Evolutionary conservation across 495 filamentous ascomycete genomes (phyloP), one percentile per base, ranked within the genome.

Genomic region (Podospora comata): DNA sequence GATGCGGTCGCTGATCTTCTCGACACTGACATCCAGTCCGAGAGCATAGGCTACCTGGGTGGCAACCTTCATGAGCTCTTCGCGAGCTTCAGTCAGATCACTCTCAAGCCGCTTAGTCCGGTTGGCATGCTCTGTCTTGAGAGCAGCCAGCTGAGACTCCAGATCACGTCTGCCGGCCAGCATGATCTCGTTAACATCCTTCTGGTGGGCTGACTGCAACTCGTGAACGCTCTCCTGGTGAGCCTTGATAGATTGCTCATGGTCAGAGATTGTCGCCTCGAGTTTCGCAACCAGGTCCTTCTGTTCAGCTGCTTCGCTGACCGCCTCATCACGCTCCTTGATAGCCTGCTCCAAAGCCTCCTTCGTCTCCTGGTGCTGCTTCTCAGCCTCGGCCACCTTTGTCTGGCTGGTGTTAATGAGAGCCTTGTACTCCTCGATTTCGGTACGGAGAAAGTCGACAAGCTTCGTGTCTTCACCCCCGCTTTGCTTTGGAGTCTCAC

Each of bases 371-470:
- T 82, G 73, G 71, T 92, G 89, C 57, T 88, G 82, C 61, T 86
- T 78, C 75, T 94, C 91, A 18, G 93, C 80, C 68, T 86, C 82
- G 18, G 85, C 78, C 70, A 94, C 88, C 67, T 86, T 89, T 44
- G 83, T 77, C 39, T 86, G 76, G 71, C 91, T 90, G 67, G 78
- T 79, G 56, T 85, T 84, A 71, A 93, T 87, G 28, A 89, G 86
- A 18, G 84, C 76, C 79, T 91, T 93, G 77, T 96, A 91, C 67
- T 91, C 87, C 32, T 92, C 88, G 66, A 98, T 89, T 71, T 94
- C 87, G 65, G 80, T 83, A 68, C 91, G 90, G 56, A 99, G 79
- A 34, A 82, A 80, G 34, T 85, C 81, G 34, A 96, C 84, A 53
- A 89, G 75, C 48, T 90, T 85, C 65, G 89, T 81, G 68, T 97